phyloP scores from a whole-genome alignment of 1,284 basidiomycete genomes.

The Albatrellus sp. region DNA sequence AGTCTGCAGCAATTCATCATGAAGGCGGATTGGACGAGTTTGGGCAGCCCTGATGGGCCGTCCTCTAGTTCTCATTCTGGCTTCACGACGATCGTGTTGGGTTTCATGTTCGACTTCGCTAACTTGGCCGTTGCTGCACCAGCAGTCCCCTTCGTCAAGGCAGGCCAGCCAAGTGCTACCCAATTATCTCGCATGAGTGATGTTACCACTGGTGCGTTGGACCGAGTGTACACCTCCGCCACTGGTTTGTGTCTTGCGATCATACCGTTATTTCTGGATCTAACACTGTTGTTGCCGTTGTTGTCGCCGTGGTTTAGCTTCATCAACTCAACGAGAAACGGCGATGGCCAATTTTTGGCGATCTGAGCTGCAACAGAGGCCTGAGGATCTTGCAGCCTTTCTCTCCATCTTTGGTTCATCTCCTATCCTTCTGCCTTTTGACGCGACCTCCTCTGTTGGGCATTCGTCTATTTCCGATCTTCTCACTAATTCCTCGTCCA shows the following conservation, averaged over 20 bases:
- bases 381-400: constrained; percentile 31
- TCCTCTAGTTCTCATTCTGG: constrained; percentile 15
- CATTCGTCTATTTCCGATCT: constrained; percentile 21
- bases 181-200: constrained; percentile 34
- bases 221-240: constrained; percentile 49
- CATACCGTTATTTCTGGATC: not conserved
- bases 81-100: constrained; percentile 32
- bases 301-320: too few relatives aligned
- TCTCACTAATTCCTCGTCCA: constrained; percentile 27
- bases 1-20: constrained; percentile 33
- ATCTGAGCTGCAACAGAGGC: constrained; percentile 33
- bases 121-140: constrained; percentile 34
- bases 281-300: too few relatives aligned
- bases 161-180: constrained; percentile 31
- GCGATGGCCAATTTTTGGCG: constrained; percentile 45
- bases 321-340: constrained; percentile 35
- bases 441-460: constrained; percentile 28
- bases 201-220: constrained; percentile 26
- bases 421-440: constrained; percentile 47
- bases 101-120: constrained; percentile 48
- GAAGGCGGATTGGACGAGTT: constrained; percentile 31
- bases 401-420: constrained; percentile 32
- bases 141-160: constrained; percentile 28
- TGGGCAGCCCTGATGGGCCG: constrained; percentile 29
- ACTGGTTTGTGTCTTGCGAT: constrained; percentile 28